Evolutionary conservation across 495 filamentous ascomycete species (phyloP).

Genomic region (Usnea hakonensis): DNA sequence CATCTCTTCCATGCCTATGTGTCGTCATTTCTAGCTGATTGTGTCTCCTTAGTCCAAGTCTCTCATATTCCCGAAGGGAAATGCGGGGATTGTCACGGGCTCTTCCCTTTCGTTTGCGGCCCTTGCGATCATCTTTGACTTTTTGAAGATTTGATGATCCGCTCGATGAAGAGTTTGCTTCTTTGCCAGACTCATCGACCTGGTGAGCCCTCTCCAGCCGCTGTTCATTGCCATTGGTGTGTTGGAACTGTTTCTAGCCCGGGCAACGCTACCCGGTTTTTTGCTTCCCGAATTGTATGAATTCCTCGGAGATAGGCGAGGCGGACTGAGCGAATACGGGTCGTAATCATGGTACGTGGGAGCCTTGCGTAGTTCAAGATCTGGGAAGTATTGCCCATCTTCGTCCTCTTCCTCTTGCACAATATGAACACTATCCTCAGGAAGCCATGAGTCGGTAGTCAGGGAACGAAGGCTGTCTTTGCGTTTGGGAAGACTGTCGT

Average conservation of each 20-base stretch:
- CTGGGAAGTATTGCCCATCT: constrained; percentile 17
- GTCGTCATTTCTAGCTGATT: not conserved
- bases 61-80: constrained; percentile 1
- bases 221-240: constrained; percentile 9
- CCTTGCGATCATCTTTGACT: constrained; percentile 23
- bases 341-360: constrained; percentile 22
- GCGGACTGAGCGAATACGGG: constrained; percentile 22
- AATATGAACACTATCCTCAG: constrained; percentile 12
- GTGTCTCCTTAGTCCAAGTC: not conserved
- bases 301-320: constrained; percentile 19
- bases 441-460: constrained; percentile 24
- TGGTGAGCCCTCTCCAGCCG: constrained; percentile 14
- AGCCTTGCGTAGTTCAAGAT: constrained; percentile 16
- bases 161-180: constrained; percentile 10
- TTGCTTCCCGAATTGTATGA: constrained; percentile 11
- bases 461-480: constrained; percentile 7
- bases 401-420: constrained; percentile 13
- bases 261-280: constrained; percentile 20
- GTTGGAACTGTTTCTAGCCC: constrained; percentile 16
- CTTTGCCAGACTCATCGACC: constrained; percentile 17
- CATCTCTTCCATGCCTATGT: not conserved
- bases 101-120: constrained; percentile 22
- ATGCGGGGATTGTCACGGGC: constrained; percentile 16
- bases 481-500: constrained; percentile 9
- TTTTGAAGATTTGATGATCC: constrained; percentile 21